Conservation (phyloP, 257 asterid genomes). For the Anisodus tanguticus region DNA sequence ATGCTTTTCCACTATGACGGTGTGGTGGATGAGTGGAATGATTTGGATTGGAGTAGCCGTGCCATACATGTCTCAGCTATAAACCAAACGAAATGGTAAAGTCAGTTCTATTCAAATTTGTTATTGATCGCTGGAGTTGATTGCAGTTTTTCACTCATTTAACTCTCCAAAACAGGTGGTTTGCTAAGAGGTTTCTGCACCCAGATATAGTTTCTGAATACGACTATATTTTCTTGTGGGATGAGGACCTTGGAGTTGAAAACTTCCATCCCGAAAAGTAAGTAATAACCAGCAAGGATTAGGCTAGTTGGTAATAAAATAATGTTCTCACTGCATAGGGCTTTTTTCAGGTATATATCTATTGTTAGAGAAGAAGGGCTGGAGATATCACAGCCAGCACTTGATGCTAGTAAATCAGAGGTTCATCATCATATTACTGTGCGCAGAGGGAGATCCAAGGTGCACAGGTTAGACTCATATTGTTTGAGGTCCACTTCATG, state of each 20-base stretch:
- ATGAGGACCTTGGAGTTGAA: constrained; percentile 86
- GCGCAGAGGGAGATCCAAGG: constrained; percentile 60
- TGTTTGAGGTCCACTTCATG: background rate
- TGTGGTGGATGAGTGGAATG: constrained; percentile 70
- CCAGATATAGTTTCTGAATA: constrained; percentile 90
- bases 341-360: constrained; percentile 59
- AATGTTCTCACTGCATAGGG: background rate
- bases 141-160: background rate
- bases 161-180: constrained; percentile 66
- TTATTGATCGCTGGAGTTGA: background rate
- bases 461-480: constrained; percentile 65
- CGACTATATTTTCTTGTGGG: constrained; percentile 87
- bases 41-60: constrained; percentile 58
- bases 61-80: constrained; percentile 75
- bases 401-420: constrained; percentile 63
- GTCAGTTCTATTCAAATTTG: background rate
- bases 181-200: constrained; percentile 90
- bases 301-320: constrained; percentile 4
- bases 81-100: constrained; percentile 86
- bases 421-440: constrained; percentile 76
- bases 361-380: constrained; percentile 77
- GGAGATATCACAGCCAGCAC: constrained; percentile 85
- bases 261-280: constrained; percentile 77
- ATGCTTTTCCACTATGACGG: constrained; percentile 95
- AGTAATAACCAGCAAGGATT: background rate